Evolutionary conservation across 805 yeast genomes (phyloP).

Genomic region (Kurtzmaniella cleridarum): DNA sequence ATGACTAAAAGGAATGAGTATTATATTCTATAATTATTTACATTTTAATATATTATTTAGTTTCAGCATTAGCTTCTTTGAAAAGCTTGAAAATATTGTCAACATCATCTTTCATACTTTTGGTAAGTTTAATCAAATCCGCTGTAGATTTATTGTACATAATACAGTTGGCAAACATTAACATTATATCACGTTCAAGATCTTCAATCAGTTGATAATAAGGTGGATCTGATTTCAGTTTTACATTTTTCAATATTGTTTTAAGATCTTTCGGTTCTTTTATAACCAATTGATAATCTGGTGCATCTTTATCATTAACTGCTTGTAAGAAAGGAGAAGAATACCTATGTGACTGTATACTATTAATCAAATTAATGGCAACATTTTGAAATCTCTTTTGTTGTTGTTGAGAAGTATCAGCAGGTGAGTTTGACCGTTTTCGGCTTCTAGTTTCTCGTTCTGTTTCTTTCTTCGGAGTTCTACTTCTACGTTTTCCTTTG

Average conservation of each 20-base stretch:
- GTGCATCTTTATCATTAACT: slow-evolving; percentile 63
- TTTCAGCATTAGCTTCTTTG: slow-evolving; percentile 44
- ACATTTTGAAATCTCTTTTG: slow-evolving; percentile 56
- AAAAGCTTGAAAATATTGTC: slow-evolving; percentile 52
- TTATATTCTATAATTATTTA: too few species aligned
- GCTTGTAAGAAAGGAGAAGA: slow-evolving; percentile 73
- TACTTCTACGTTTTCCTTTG: slow-evolving; percentile 1
- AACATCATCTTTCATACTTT: slow-evolving; percentile 67
- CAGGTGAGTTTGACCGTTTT: slow-evolving; percentile 12
- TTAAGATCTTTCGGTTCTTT: slow-evolving; percentile 65
- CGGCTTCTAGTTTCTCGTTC: slow-evolving; percentile 6
- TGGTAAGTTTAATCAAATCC: slow-evolving; percentile 56
- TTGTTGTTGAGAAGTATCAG: slow-evolving; percentile 10
- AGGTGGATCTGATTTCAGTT: slow-evolving; percentile 31
- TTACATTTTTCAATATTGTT: slow-evolving; percentile 52
- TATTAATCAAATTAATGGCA: slow-evolving; percentile 56
- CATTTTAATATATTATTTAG: slow-evolving; percentile 5
- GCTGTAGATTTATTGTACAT: slow-evolving; percentile 71
- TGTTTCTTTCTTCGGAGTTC: slow-evolving; percentile 14
- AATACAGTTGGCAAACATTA: slow-evolving; percentile 79
- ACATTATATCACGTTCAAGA: slow-evolving; percentile 61
- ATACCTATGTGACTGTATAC: slow-evolving; percentile 63
- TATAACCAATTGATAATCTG: slow-evolving; percentile 58
- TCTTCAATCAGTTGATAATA: slow-evolving; percentile 52
- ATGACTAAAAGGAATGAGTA: too few species aligned